Evolutionary conservation across 164 flowering plant genomes (phyloP), one percentile per base, ranked within the genome.

Genomic region (Protea cynaroides): DNA sequence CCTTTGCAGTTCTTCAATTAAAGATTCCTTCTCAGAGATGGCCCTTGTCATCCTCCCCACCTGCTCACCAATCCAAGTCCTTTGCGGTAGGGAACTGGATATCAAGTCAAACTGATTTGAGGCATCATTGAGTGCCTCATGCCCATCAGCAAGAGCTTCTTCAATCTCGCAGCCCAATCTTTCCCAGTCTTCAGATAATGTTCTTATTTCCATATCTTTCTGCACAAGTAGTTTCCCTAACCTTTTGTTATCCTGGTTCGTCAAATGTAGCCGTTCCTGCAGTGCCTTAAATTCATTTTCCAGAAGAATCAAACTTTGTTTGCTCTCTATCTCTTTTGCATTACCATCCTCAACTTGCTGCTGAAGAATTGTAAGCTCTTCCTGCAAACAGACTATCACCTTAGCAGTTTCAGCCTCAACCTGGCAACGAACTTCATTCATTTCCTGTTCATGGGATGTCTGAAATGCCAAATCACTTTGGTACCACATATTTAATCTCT

Each of bases 321-420:
- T 73, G n/a, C 79, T 62, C 65, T 80, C 88, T 38, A 64, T 63
- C 70, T 89, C 89, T 73, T 79, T 83, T 70, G 61, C 61, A 56
- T 73, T 80, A 37, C 80, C 75, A 6, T 80, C 83, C 21, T 79
- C 73, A 21, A 86, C 83, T 71, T 86, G 84, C 73, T 83, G 82
- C 75, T 89, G 94, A 79, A 91, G 92, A 58, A 53, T 58, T 19
- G 72, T 56, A 43, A 95, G 90, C 70, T 95, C 97, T 75, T 91
- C 96, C 78, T 89, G 92, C 77, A 95, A 71, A 72, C 94, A 86
- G 64, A 95, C 85, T 72, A 95, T 95, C 57, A 86, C 99, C 73
- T 91, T 90, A 14, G 96, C 99, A 51, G 97, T 95, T 82, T 89
- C 99, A 56, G 82, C 97, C 75, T 95, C 99, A 63, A 78, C 99